A percentile compares a stretch with the other conserved stretches of the same genome.
Evolutionary conservation across 306 rosid genomes (phyloP).

Genomic region (Vicia villosa): DNA sequence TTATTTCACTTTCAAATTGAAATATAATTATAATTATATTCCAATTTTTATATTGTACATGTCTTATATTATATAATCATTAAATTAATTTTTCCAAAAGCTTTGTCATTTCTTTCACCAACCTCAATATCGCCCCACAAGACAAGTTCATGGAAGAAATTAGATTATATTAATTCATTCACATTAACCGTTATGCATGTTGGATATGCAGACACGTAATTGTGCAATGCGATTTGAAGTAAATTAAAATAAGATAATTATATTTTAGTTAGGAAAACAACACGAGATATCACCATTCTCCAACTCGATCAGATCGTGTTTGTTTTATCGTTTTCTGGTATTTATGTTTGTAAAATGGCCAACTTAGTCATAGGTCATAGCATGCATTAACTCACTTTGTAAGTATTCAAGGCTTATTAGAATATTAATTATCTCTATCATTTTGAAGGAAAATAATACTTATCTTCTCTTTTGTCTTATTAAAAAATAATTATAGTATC

Average conservation of each 20-base stretch:
- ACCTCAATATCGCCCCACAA: constrained; percentile 13
- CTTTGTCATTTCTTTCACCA: constrained; percentile 41
- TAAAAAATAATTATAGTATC: constrained; percentile 16
- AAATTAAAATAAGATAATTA: constrained; percentile 20
- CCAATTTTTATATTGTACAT: too few species aligned
- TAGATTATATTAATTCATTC: constrained; percentile 40
- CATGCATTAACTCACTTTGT: constrained; percentile 37
- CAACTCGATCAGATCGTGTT: constrained; percentile 55
- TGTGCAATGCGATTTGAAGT: constrained; percentile 36
- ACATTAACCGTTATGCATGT: constrained; percentile 41
- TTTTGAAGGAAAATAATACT: neutral
- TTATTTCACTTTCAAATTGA: too few species aligned
- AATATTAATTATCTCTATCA: neutral
- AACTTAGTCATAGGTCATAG: constrained; percentile 31
- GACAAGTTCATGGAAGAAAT: constrained; percentile 60
- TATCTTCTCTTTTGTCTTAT: constrained; percentile 28
- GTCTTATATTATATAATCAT: too few species aligned
- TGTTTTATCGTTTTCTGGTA: constrained; percentile 47
- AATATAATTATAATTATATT: too few species aligned
- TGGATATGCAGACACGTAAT: constrained; percentile 62
- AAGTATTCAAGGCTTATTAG: constrained; percentile 20
- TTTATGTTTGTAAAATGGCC: constrained; percentile 33
- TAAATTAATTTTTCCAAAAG: too few species aligned
- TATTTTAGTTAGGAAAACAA: constrained; percentile 28
- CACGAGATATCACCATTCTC: constrained; percentile 39